Conservation (phyloP, 352 stramenopile species). For the Globisporangium emineosum region DNA sequence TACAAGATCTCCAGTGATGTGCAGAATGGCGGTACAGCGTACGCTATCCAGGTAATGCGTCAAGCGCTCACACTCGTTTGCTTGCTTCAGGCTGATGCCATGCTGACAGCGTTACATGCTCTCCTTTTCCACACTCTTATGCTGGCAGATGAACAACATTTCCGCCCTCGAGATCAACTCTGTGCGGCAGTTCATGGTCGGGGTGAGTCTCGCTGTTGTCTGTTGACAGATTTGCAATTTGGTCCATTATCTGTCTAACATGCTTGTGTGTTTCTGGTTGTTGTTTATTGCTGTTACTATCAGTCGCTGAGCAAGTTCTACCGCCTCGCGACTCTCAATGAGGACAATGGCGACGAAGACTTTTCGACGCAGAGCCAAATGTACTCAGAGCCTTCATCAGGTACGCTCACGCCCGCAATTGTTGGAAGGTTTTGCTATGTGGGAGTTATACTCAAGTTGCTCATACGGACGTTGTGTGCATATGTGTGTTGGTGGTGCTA, state of each 20-base stretch:
- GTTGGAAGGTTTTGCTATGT: neutral
- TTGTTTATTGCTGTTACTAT: constrained; percentile 14
- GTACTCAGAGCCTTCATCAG: constrained; percentile 35
- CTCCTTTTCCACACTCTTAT: too few relatives aligned
- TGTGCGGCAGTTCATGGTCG: constrained; percentile 85
- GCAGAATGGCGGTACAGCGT: constrained; percentile 65
- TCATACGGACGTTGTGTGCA: too few relatives aligned
- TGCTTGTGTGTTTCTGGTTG: too few relatives aligned
- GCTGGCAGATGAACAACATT: constrained; percentile 83
- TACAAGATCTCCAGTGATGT: constrained; percentile 77
- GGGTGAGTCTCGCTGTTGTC: constrained; percentile 26
- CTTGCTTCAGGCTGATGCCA: neutral
- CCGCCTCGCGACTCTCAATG: constrained; percentile 54
- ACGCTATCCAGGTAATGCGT: constrained; percentile 52
- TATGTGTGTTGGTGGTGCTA: neutral
- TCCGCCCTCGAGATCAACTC: constrained; percentile 84
- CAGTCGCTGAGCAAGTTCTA: constrained; percentile 84
- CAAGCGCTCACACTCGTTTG: neutral
- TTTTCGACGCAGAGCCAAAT: constrained; percentile 30
- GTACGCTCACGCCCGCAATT: constrained; percentile 14
- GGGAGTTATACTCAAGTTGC: too few relatives aligned
- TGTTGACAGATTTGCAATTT: too few relatives aligned
- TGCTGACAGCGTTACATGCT: neutral
- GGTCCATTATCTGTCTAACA: neutral
- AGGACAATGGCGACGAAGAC: constrained; percentile 34